These are phyloP conservation scores for Leucocoprinus leucothites DNA, from an alignment of 768 basidiomycete species.

Conservation along the genomic window DNA sequence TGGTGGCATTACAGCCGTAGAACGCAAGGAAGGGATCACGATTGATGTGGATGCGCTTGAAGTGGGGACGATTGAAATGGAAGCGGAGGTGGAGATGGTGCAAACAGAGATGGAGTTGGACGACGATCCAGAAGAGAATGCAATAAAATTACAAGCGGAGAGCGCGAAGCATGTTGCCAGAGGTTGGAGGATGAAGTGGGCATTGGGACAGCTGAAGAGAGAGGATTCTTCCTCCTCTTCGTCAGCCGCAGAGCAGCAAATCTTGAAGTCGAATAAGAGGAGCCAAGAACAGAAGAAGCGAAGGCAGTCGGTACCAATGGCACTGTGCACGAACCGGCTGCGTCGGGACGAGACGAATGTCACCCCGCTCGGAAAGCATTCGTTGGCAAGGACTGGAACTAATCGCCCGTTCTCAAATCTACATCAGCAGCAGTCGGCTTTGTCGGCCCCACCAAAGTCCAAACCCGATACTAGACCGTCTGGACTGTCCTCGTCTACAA, in stretches of 20 bases:
- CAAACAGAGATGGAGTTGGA: not conserved
- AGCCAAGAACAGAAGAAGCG: constrained; percentile 29
- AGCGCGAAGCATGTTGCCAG: constrained; percentile 21
- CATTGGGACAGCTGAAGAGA: constrained; percentile 19
- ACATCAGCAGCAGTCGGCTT: not conserved
- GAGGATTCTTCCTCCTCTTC: constrained; percentile 5
- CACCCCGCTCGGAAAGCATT: constrained; percentile 38
- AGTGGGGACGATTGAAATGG: not conserved
- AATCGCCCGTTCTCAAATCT: not conserved
- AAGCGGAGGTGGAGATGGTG: not conserved
- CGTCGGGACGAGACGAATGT: constrained; percentile 43
- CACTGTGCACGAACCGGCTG: constrained; percentile 28
- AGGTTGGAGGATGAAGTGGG: constrained; percentile 29
- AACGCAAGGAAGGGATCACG: constrained; percentile 13
- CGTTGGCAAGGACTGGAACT: constrained; percentile 10
- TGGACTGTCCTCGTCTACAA: not conserved
- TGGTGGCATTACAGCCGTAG: not conserved
- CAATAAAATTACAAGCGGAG: constrained; percentile 9
- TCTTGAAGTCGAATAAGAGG: constrained; percentile 15
- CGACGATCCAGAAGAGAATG: constrained; percentile 24
- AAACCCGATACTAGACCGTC: not conserved
- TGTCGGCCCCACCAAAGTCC: not conserved
- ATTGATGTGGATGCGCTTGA: constrained; percentile 26
- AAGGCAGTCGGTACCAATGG: constrained; percentile 8
- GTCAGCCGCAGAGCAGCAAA: not conserved